Evolutionary conservation across 1,284 basidiomycete genomes (phyloP), one percentile per base, ranked within the genome.

Genomic region (Fomitopsis palustris): DNA sequence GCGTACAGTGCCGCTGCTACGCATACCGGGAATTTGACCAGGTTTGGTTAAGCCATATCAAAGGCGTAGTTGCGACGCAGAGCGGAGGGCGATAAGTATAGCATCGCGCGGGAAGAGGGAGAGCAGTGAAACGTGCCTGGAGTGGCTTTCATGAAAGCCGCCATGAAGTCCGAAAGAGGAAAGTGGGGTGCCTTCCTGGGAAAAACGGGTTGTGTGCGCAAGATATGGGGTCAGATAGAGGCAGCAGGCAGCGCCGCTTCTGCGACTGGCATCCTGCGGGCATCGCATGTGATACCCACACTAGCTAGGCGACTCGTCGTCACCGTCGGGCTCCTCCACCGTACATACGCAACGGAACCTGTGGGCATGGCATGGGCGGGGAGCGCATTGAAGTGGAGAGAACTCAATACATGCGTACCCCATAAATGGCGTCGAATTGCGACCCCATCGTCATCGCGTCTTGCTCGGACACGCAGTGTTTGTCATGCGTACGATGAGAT

Each of bases 171-270:
- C 49, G 2, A 35, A 52, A 35, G 49, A 35, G 49, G 49, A 52
- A 52, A 31, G 49, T 52, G 49, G 49, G 49, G 49, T 37, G 49
- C 49, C 49, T 52, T 21, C 49, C 49, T 52, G 49, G 49, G 49
- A 52, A 52, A 49, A 52, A 37, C n/a, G 31, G 49, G 45, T 47
- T 47, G 45, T 47, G 45, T 47, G 45, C 12, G 45, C 45, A 19
- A 51, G 49, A 52, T 52, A 33, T 33, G 33, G 49, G 49, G 29
- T 37, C 19, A 52, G 49, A 52, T 52, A 52, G 33, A 52, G n/a
- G n/a, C 31, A n/a, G n/a, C n/a, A 31, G 3, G 23, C 33, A 14
- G n/a, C 25, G 27, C 27, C 33, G 47, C 47, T 51, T 51, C 47
- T 19, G 25, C 27, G 47, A n/a, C 7, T 43, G 47, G 21, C 16